phyloP scores from a whole-genome alignment of 208 protist species.

The Crithidia bombi region DNA sequence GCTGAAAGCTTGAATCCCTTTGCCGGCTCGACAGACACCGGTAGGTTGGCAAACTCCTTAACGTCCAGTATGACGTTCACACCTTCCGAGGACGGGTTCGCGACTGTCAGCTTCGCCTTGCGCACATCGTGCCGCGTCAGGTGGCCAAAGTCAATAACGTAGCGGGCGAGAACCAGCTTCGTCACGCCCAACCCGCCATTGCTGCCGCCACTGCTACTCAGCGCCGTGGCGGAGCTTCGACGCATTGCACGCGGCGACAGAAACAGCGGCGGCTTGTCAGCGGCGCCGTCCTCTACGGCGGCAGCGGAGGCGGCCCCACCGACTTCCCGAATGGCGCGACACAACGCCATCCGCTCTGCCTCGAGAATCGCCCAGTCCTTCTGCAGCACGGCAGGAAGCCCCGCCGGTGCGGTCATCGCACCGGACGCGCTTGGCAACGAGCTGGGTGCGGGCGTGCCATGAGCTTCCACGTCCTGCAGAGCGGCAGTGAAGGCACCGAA shows the following conservation, averaged over 20 bases:
- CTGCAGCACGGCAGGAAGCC: slow-evolving; percentile 20
- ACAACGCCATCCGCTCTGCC: slow-evolving; percentile 83
- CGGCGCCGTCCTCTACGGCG: background rate
- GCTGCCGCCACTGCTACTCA: background rate
- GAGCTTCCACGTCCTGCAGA: slow-evolving; percentile 22
- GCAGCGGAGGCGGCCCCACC: background rate
- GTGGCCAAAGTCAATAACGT: slow-evolving; percentile 95
- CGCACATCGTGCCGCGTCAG: slow-evolving; percentile 88
- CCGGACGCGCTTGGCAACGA: background rate
- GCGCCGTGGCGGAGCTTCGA: slow-evolving; percentile 55
- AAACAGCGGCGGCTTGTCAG: slow-evolving; percentile 7
- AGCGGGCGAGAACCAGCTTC: slow-evolving; percentile 84
- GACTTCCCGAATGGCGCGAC: slow-evolving; percentile 34
- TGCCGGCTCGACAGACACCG: slow-evolving; percentile 75
- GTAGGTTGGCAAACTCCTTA: slow-evolving; percentile 59
- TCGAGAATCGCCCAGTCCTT: slow-evolving; percentile 48
- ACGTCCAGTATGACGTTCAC: slow-evolving; percentile 84
- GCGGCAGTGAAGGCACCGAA: slow-evolving; percentile 26
- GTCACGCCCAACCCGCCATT: slow-evolving; percentile 10
- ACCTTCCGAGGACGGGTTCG: slow-evolving; percentile 80
- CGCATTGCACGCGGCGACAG: slow-evolving; percentile 42
- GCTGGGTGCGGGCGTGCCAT: background rate
- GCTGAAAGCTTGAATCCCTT: slow-evolving; percentile 75
- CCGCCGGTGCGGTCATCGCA: slow-evolving; percentile 4
- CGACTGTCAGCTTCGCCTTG: slow-evolving; percentile 73